Conservation (phyloP, 228 moss, liverwort and hornwort genomes). For the Sphagnum fallax region DNA sequence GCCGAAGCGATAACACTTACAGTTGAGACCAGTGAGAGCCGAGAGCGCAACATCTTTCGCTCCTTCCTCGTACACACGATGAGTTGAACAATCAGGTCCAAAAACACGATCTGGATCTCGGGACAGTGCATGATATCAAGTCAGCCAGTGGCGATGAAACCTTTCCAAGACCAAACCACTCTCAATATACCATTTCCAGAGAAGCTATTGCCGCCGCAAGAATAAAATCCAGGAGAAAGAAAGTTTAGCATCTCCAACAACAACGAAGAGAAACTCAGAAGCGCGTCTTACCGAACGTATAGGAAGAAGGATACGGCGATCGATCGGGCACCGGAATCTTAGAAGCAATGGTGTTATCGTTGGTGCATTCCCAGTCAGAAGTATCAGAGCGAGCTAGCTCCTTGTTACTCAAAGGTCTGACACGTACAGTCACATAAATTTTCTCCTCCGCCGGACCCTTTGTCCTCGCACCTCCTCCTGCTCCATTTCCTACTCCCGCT, state of each 20-base stretch:
- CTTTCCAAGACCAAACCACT: too few relatives aligned
- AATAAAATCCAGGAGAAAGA: too few relatives aligned
- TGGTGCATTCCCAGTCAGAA: conserved; percentile 74
- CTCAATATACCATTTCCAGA: too few relatives aligned
- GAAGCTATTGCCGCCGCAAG: too few relatives aligned
- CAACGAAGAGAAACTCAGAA: too few relatives aligned
- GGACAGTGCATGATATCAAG: too few relatives aligned
- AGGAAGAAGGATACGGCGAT: conserved; percentile 64
- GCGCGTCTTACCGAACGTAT: conserved; percentile 41
- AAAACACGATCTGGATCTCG: conserved; percentile 74
- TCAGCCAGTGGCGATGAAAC: too few relatives aligned
- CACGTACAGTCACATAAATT: conserved; percentile 87
- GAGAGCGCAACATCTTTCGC: conserved; percentile 98
- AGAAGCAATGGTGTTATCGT: conserved; percentile 44
- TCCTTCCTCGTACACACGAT: conserved; percentile 91
- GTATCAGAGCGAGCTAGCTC: conserved; percentile 68
- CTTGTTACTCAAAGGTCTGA: conserved; percentile 74
- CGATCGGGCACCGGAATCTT: conserved; percentile 62
- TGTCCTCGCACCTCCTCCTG: conserved; percentile 27
- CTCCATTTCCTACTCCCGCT: background rate
- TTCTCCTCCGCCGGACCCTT: conserved; percentile 80
- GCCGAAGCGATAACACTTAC: conserved; percentile 32
- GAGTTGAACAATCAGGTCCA: conserved; percentile 81
- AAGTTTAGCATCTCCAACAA: too few relatives aligned
- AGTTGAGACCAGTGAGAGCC: conserved; percentile 88